Evolutionary conservation across 2,329 filamentous ascomycete species (phyloP).

Genomic region (Epichloe gansuensis): DNA sequence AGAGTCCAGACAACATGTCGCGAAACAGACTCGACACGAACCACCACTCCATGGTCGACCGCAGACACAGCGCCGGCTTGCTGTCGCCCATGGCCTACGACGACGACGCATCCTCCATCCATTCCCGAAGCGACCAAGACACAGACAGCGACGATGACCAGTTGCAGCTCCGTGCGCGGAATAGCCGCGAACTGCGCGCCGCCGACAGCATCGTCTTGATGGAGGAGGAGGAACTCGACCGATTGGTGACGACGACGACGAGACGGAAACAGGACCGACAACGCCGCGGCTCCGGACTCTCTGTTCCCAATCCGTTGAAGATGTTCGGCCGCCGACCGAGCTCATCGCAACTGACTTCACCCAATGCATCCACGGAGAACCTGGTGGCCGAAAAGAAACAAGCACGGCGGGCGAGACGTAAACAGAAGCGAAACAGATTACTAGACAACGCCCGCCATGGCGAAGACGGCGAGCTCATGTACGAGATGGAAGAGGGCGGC

Average conservation of each 20-base stretch:
- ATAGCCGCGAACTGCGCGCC: conserved; percentile 54
- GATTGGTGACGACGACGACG: conserved; percentile 40
- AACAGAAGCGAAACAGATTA: conserved; percentile 39
- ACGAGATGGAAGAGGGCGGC: conserved; percentile 77
- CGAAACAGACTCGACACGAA: conserved; percentile 12
- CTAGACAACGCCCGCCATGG: conserved; percentile 42
- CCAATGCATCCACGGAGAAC: conserved; percentile 34
- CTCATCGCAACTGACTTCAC: conserved; percentile 22
- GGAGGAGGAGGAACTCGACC: conserved; percentile 61
- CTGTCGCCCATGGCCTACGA: conserved; percentile 54
- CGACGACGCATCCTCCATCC: conserved; percentile 54
- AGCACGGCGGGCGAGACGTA: conserved; percentile 35
- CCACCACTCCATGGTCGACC: conserved; percentile 9
- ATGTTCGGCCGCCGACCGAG: conserved; percentile 27
- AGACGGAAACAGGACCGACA: conserved; percentile 37
- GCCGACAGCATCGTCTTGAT: conserved; percentile 59
- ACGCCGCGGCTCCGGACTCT: conserved; percentile 34
- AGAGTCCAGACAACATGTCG: conserved; percentile 8
- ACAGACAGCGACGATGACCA: conserved; percentile 67
- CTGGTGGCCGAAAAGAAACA: conserved; percentile 36
- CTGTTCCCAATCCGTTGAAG: conserved; percentile 36
- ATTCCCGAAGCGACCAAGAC: conserved; percentile 57
- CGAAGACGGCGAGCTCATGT: conserved; percentile 68
- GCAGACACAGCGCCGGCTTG: conserved; percentile 30
- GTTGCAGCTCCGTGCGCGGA: conserved; percentile 50